Base-by-base conservation (phyloP, 176 grass and related monocot genomes). In the Musa troglodytarum region DNA sequence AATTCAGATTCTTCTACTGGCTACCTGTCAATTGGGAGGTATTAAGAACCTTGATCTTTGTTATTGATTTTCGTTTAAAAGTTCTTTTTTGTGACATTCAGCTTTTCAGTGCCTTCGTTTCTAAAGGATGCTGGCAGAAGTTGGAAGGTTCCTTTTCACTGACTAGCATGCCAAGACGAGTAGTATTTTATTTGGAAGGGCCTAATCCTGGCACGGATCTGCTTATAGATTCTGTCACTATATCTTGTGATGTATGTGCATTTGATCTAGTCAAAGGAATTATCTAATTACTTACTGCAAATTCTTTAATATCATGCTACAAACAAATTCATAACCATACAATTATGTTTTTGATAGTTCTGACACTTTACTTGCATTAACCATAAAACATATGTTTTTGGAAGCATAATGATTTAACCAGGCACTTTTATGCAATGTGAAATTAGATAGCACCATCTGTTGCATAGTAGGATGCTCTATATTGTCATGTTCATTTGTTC, bases 171-270 rank as follows among this genome's bases (percentile, higher is more conserved):
- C 86, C 94, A 59, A 98, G 85, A 79, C 61, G 74, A 52, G 88
- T 93, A 65, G 82, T 98, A 25, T 98, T 98, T 80, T 98, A 87
- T 58, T 54, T 98, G 63, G 94, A 98, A 89, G 94, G 94, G 19
- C 94, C 94, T 74, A 88, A 84, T 78, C 56, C 85, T 82, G 90
- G 88, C 43, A 75, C 74, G 73, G 86, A 93, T 65, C 75, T 98
- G 54, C 83, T 98, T 53, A 91, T 93, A 74, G 81, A 98, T 93
- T 93, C 86, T 65, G 80, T 93, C 58, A 83, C 58, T 57, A 78
- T 98, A 67, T 66, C 84, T 78, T 76, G 79, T 50, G 86, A 79
- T 10, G 66, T 74, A 69, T 49, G 22, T 50, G 15, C 26, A 15
- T 68, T 43, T 43, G 1, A 28, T 76, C 74, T 65, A 82, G 82